A percentile compares a stretch with the other conserved stretches of the same genome.
Evolutionary conservation across 2,329 filamentous ascomycete species (phyloP).

Genomic region (Diplodia scrobiculata): DNA sequence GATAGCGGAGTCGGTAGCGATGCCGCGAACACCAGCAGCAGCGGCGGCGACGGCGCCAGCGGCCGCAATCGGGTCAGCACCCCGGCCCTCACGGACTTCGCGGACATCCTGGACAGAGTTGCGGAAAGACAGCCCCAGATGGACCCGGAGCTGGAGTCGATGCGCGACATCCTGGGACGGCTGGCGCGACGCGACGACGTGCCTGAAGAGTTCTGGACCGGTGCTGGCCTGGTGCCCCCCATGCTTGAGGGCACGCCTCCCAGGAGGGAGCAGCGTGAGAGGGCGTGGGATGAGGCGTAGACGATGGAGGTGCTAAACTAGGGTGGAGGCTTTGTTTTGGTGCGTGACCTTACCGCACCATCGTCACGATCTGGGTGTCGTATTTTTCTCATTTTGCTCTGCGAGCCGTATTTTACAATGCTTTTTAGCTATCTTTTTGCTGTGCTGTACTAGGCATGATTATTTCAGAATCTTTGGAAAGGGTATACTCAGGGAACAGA

Average conservation of each 20-base stretch:
- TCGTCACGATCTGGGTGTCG: neutral
- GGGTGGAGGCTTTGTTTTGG: neutral
- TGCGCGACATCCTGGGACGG: conserved; percentile 71
- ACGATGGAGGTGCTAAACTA: neutral
- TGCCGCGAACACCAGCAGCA: neutral
- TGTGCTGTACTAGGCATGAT: neutral
- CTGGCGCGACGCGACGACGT: conserved; percentile 73
- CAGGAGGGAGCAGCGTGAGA: conserved; percentile 5
- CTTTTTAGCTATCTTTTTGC: neutral
- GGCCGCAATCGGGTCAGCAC: neutral
- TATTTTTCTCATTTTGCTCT: neutral
- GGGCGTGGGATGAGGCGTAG: neutral
- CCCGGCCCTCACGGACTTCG: conserved; percentile 32
- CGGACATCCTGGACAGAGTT: neutral
- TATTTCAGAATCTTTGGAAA: neutral
- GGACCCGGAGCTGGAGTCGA: conserved; percentile 58
- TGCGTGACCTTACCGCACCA: neutral
- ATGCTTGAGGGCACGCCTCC: neutral
- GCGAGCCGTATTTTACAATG: neutral
- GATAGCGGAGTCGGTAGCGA: conserved; percentile 12
- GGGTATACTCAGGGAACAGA: neutral
- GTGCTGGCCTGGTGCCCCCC: conserved; percentile 43
- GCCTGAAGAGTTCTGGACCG: conserved; percentile 77
- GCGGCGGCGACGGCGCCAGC: neutral
- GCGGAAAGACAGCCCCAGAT: conserved; percentile 26